Evolutionary conservation across 2,329 filamentous ascomycete genomes (phyloP).

Genomic region (Myriosclerotinia duriaeana): DNA sequence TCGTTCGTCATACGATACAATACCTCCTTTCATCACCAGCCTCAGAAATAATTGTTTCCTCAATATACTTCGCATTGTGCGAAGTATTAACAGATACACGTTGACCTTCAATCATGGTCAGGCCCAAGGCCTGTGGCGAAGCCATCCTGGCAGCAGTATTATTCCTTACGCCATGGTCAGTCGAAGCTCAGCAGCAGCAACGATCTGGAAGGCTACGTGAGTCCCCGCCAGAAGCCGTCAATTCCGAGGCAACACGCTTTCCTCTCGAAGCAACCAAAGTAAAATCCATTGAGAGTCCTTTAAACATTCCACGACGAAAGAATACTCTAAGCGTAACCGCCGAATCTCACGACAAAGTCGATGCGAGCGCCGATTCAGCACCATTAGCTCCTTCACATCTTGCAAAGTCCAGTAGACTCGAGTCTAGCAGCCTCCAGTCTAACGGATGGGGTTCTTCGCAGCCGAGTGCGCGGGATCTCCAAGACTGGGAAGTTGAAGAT

Average conservation of each 20-base stretch:
- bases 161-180: constrained; percentile 58
- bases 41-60: constrained; percentile 27
- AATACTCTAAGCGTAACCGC: constrained; percentile 37
- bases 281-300: constrained; percentile 39
- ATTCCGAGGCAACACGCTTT: constrained; percentile 33
- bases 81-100: constrained; percentile 29
- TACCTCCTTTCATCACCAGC: not conserved
- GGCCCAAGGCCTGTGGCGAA: constrained; percentile 58
- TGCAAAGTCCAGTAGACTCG: constrained; percentile 90
- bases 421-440: constrained; percentile 58
- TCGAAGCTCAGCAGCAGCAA: constrained; percentile 66
- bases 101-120: constrained; percentile 40
- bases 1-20: constrained; percentile 10
- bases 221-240: constrained; percentile 38
- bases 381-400: constrained; percentile 94
- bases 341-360: constrained; percentile 47
- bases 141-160: constrained; percentile 55
- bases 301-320: constrained; percentile 37
- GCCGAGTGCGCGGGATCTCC: constrained; percentile 83
- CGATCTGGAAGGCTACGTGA: constrained; percentile 39
- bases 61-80: constrained; percentile 32
- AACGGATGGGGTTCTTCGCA: constrained; percentile 77
- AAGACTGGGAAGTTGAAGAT: constrained; percentile 99
- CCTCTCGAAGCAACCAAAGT: constrained; percentile 37
- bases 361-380: constrained; percentile 88